Evolutionary conservation across 2,329 filamentous ascomycete genomes (phyloP), one percentile per base, ranked within the genome.

Genomic region (Clonostachys solani): DNA sequence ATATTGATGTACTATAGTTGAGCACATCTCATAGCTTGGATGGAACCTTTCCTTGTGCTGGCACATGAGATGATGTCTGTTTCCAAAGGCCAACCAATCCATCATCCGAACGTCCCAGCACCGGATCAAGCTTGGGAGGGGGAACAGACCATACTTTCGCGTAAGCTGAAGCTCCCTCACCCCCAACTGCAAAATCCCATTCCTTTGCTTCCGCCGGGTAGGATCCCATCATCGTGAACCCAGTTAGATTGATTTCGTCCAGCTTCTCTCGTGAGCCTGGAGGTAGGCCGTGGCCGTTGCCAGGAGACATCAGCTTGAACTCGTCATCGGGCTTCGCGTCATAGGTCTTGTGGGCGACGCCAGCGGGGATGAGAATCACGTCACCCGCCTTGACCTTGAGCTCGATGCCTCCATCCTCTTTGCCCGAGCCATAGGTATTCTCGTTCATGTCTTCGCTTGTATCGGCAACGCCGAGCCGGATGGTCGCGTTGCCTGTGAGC

Each of bases 341-440:
- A 50, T 67, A 70, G 3, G 73, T 77, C 60, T 78, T 79, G 55
- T 80, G 76, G 35, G 73, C 66, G 2, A 74, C 66, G 0, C 77
- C 76, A 0, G 74, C 73, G 80, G 78, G 78, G 6, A 81, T 63
- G 13, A 81, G 63, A 51, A 81, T 80, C 1, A 80, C 76, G 54
- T 82, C 78, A 2, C 78, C 78, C 0, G 68, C 59, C 2, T 61
- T 48, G 0, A 73, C 77, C 5, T 67, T 47, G 5, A 81, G 46
- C 45, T 73, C 68, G 2, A 80, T 50, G 0, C 72, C 76, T 1
- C 71, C 74, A 2, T 61, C 56, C 50, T 80, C 75, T 13, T 59
- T 60, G 1, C 46, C 60, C 1, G 49, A 33, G 29, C 65, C 68
- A 47, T 65, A 54, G 0, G 67, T 72, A 51, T 59, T 67, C 12